Evolutionary conservation across 2,329 filamentous ascomycete species (phyloP), one percentile per base, ranked within the genome.

Genomic region (Escovopsis sp.): DNA sequence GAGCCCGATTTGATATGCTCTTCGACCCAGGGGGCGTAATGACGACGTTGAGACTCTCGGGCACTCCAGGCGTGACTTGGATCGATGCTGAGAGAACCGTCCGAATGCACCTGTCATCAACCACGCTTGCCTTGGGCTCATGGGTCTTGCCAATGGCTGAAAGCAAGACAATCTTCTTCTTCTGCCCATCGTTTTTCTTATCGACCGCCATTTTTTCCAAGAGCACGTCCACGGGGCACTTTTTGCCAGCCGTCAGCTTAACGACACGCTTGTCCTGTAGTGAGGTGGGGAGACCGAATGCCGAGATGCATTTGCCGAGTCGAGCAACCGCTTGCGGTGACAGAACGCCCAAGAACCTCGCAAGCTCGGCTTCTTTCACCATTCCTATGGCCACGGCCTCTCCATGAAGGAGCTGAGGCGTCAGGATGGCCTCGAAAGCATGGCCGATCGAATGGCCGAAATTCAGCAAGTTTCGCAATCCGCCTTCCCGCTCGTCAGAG

Each of bases 401-500:
- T 41, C 90, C 90, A 51, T 98, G 90, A 6, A 98, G 72, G 27
- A 98, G 76, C 56, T 98, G 88, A 0, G 90, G 90, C 0, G 92
- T 93, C 29, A 96, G 68, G 31, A 98, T 86, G 19, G 90, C 90
- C 60, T 98, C 90, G 48, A 88, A 86, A 14, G 90, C 90, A 58
- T 98, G 90, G 12, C 90, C 90, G 45, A 98, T 96, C 1, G 90
- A 96, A 55, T 98, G 90, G 23, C 90, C 90, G 59, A 94, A 96
- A 58, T 98, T 98, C 41, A 98, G 69, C 36, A 98, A 68, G 55
- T 98, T 98, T 41, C 90, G 77, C 39, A 98, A 63, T 11, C 90
- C 90, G 17, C 87, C 87, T 60, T 98, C 90, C 45, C 86, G 76
- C 62, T 98, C 90, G 54, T 98, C 90, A 15, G 79, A 76, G 11